Evolutionary conservation across 495 filamentous ascomycete genomes (phyloP), one percentile per base, ranked within the genome.

Genomic region (Neurospora pannonica): DNA sequence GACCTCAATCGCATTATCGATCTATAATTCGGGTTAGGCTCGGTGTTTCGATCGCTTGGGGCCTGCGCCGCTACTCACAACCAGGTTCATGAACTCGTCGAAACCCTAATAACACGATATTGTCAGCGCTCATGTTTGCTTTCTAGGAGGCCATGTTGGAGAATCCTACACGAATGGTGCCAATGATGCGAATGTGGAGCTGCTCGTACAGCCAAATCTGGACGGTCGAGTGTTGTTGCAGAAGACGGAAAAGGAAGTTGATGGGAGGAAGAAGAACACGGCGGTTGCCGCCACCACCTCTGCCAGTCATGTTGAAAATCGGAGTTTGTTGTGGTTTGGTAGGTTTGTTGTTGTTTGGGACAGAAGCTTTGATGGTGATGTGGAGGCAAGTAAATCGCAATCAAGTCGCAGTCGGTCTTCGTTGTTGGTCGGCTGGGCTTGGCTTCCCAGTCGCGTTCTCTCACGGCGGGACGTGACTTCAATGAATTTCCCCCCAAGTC

Each of bases 81-180:
- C 96, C 54, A 99, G 87, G 83, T 99, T 99, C 97, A 99, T 98
- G 84, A 98, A 99, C 82, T 99, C 96, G 82, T 99, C 96, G 76
- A 99, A 81, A 6, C 80, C 80, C 80, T 82, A 48, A 48, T 8
- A 70, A 10, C 36, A 21, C 17, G 38, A 9, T 5, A n/a, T 39
- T 38, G 38, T 72, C 24, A 75, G 75, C 34, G 19, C 31, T 15
- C 13, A 67, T 67, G 54, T 36, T 67, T 34, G 28, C 54, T 74
- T 40, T 74, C 70, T n/a, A 5, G 38, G 24, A 10, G 34, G 80
- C 86, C 39, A 77, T 7, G 15, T 15, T 34, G 34, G 40, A 7
- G 28, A n/a, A 46, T 80, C 89, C 31, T 81, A 97, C 95, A 79
- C 94, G 88, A 77, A 99, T 97, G 83, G 94, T 97, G 34, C 96